Conservation (phyloP, 352 stramenopile species). For the Blastocystis sp. region DNA sequence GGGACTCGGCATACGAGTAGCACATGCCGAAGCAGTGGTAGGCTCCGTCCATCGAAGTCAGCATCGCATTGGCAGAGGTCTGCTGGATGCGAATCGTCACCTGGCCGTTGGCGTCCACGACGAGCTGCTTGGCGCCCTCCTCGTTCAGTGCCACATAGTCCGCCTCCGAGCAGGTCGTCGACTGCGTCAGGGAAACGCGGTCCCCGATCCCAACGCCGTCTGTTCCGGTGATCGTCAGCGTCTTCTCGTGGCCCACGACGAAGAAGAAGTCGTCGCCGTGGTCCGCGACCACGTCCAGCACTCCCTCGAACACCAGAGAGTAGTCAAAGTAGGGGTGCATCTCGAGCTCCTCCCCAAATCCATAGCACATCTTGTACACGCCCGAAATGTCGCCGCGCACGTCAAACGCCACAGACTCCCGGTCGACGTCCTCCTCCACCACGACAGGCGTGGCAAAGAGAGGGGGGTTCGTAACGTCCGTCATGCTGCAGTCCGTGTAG, state of each 20-base stretch:
- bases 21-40: slow-evolving; percentile 45
- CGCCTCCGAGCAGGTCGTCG: neutral
- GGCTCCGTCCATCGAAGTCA: neutral
- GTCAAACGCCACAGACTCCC: neutral
- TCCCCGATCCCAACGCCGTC: neutral
- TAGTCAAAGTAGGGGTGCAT: neutral
- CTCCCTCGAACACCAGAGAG: slow-evolving; percentile 31
- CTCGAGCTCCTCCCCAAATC: neutral
- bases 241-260: slow-evolving; percentile 17
- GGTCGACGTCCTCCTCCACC: neutral
- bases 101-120: neutral
- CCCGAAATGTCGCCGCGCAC: neutral
- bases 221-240: neutral
- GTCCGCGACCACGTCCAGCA: neutral
- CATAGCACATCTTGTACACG: slow-evolving; percentile 52
- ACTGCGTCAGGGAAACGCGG: neutral
- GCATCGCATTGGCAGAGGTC: neutral
- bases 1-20: slow-evolving; percentile 11
- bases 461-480: neutral
- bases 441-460: neutral
- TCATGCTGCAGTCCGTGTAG: neutral
- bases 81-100: neutral
- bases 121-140: neutral
- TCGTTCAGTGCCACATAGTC: slow-evolving; percentile 14
- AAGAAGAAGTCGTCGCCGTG: slow-evolving; percentile 20